phyloP scores from a whole-genome alignment of 2,329 filamentous ascomycete genomes.

The Penicillium digitatum region DNA sequence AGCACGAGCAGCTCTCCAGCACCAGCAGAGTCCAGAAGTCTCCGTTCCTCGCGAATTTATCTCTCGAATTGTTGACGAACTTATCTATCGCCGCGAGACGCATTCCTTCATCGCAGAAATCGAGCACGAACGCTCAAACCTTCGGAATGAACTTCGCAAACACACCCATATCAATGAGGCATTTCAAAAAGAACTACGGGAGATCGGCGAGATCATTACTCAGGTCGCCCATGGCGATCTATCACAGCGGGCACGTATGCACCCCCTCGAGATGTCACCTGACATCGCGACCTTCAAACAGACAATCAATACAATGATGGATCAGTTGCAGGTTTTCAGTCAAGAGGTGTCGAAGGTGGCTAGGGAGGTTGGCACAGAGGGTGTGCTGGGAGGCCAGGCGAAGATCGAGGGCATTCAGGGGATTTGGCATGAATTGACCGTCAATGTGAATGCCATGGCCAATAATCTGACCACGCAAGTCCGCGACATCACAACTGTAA shows the following conservation, averaged over 20 bases:
- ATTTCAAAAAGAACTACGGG: slow-evolving; percentile 27
- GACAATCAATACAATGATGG: slow-evolving; percentile 82
- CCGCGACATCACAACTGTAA: slow-evolving; percentile 79
- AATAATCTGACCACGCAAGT: slow-evolving; percentile 83
- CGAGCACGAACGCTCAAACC: slow-evolving; percentile 21
- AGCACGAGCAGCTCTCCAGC: slow-evolving; percentile 24
- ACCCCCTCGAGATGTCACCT: slow-evolving; percentile 24
- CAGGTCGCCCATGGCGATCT: slow-evolving; percentile 26
- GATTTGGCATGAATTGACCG: slow-evolving; percentile 79
- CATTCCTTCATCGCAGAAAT: slow-evolving; percentile 21
- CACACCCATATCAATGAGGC: slow-evolving; percentile 28
- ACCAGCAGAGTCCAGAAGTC: slow-evolving; percentile 20
- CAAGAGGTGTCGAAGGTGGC: slow-evolving; percentile 76
- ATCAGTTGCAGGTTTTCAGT: slow-evolving; percentile 73
- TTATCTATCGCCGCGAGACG: slow-evolving; percentile 22
- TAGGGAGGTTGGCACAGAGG: slow-evolving; percentile 74
- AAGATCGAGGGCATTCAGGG: slow-evolving; percentile 76
- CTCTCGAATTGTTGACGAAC: slow-evolving; percentile 23
- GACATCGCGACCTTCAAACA: slow-evolving; percentile 53
- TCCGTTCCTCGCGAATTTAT: slow-evolving; percentile 24
- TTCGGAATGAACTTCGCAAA: slow-evolving; percentile 24
- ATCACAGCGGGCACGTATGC: slow-evolving; percentile 22
- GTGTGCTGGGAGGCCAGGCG: slow-evolving; percentile 72
- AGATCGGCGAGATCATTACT: slow-evolving; percentile 29
- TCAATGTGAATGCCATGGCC: slow-evolving; percentile 80